Evolutionary conservation across 2,329 filamentous ascomycete genomes (phyloP).

Genomic region (Cladophialophora bantiana): DNA sequence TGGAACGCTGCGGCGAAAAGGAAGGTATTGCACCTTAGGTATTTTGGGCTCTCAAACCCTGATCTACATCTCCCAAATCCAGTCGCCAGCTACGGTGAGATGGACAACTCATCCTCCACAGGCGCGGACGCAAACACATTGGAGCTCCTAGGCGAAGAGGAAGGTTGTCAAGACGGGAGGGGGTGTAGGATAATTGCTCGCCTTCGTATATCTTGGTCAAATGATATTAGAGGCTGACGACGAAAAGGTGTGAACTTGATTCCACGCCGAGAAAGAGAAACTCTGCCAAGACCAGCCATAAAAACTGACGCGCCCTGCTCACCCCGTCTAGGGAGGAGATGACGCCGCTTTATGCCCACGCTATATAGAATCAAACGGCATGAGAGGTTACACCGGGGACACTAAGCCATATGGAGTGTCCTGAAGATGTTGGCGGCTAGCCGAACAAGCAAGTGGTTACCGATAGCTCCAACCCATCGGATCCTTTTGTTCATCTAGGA

Average conservation of each 20-base stretch:
- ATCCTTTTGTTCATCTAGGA: conserved; percentile 1
- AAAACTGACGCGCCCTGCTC: neutral
- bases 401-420: too few species aligned
- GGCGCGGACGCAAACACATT: neutral
- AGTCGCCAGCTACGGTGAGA: conserved; percentile 5
- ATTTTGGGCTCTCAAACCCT: neutral
- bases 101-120: conserved; percentile 6
- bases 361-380: neutral
- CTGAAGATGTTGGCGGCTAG: too few species aligned
- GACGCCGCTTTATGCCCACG: neutral
- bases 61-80: neutral
- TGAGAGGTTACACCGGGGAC: neutral
- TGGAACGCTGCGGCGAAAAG: neutral
- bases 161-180: neutral
- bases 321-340: neutral
- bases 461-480: neutral
- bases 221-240: neutral
- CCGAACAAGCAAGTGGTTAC: neutral
- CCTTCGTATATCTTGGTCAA: neutral
- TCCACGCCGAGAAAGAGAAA: neutral
- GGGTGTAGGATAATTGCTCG: neutral
- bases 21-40: neutral
- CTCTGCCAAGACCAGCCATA: neutral
- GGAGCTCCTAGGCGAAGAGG: neutral
- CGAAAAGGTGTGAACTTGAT: neutral